Base-by-base conservation (phyloP, 345 rosid species). In the Lepidium didymum region DNA sequence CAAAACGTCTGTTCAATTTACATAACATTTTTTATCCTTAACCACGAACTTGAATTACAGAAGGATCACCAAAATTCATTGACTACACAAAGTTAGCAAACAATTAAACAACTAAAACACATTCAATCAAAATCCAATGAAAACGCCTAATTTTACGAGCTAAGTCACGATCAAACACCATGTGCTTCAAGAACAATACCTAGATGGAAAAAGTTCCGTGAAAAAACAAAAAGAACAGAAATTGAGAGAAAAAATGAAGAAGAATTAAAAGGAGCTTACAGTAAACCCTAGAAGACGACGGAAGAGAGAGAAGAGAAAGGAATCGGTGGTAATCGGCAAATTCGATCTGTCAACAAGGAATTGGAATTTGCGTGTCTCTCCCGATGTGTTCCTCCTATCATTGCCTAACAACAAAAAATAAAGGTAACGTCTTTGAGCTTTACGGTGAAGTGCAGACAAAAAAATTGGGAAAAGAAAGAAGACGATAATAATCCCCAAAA, bases 281-380 rank as follows among this genome's bases (percentile, higher is more conserved):
- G 76, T 69, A 72, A 72, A 72, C 64, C 64, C 70, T 72, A 71
- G 63, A 71, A 14, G 68, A 70, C 55, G 56, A 70, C 55, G 47
- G 45, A 62, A 40, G 31, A 51, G 10, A 56, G 73, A 45, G 29
- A 23, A 11, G 50, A 61, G 45, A 62, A 16, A 25, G 6, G 36
- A 55, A 72, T 63, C 9, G 63, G 57, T 34, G 33, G 43, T 11
- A 62, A 52, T 41, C 4, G 15, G 35, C 4, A 18, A 0, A 6
- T 34, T 40, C 4, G 16, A 10, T 31, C 0, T 12, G 46, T 49
- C 0, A 47, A 37, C 16, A 38, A 40, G 52, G 41, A 60, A 62
- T 52, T 52, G 60, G 13, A 33, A 69, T 59, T 15, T 47, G 5
- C 6, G 43, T 60, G 52, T 69, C 15, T 51, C 55, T 62, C 62